A percentile compares a stretch with the other conserved stretches of the same genome.
phyloP scores from a whole-genome alignment of 768 basidiomycete genomes.

The Sarcomyxa edulis region DNA sequence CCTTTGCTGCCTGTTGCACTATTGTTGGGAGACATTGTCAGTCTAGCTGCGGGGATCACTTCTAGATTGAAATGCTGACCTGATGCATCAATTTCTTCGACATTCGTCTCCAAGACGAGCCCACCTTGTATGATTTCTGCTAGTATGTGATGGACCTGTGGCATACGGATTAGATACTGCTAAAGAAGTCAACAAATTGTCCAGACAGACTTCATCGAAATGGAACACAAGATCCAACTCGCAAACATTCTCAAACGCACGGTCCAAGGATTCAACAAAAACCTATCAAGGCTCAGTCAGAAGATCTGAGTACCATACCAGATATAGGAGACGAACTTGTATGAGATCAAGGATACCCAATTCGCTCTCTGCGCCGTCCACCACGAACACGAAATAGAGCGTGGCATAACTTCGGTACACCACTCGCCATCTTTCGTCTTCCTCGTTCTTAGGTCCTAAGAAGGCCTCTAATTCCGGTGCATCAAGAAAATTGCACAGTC shows the following conservation, averaged over 20 bases:
- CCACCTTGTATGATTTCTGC: constrained; percentile 97
- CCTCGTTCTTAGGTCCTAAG: constrained; percentile 50
- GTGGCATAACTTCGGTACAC: constrained; percentile 97
- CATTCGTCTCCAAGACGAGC: constrained; percentile 91
- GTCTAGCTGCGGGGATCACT: background rate
- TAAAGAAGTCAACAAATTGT: background rate
- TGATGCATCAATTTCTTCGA: constrained; percentile 73
- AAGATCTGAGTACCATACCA: too few relatives aligned
- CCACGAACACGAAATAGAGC: constrained; percentile 94
- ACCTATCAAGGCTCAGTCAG: constrained; percentile 52
- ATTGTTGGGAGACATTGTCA: constrained; percentile 11
- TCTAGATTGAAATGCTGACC: constrained; percentile 36
- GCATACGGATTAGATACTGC: background rate
- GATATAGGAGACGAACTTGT: constrained; percentile 58
- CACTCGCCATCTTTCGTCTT: constrained; percentile 69
- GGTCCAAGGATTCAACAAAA: constrained; percentile 93
- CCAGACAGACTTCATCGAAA: constrained; percentile 80
- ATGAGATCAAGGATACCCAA: constrained; percentile 94
- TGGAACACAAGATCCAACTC: constrained; percentile 98
- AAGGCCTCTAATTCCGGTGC: constrained; percentile 81
- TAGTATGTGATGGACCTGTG: constrained; percentile 88
- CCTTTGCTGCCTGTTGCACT: constrained; percentile 70
- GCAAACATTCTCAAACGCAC: constrained; percentile 97
- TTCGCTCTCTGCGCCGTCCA: constrained; percentile 95
- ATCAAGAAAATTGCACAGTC: constrained; percentile 95